Conservation (phyloP, 2,329 filamentous ascomycete genomes). For the Trichophyton simii region DNA sequence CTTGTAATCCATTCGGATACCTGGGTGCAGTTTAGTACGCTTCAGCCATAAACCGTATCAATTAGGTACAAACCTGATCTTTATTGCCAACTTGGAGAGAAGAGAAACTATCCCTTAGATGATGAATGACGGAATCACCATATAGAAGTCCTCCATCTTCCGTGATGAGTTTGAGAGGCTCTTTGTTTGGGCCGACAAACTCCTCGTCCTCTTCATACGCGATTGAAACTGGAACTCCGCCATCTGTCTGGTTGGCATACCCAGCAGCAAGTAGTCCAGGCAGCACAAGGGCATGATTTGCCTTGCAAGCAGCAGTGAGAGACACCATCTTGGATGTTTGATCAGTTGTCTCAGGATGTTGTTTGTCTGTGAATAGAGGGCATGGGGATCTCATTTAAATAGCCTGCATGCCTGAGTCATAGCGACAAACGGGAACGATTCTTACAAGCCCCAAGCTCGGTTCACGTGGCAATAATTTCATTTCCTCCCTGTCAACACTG, state of each 20-base stretch:
- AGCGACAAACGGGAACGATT: too few relatives aligned
- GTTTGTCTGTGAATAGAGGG: too few relatives aligned
- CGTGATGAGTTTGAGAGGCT: neutral
- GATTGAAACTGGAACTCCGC: neutral
- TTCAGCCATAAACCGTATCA: neutral
- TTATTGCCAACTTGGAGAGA: slow-evolving; percentile 24
- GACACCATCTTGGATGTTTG: neutral
- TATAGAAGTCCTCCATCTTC: neutral
- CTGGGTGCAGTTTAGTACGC: slow-evolving; percentile 8
- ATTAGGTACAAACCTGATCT: slow-evolving; percentile 17
- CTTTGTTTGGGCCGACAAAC: neutral
- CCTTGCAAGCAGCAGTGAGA: slow-evolving; percentile 28
- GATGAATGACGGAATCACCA: neutral
- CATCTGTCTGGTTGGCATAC: slow-evolving; percentile 22
- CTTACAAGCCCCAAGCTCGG: too few relatives aligned
- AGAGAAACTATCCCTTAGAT: neutral
- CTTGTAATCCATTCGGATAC: slow-evolving; percentile 40
- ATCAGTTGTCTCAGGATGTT: too few relatives aligned
- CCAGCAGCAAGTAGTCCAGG: slow-evolving; percentile 31
- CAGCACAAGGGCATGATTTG: slow-evolving; percentile 30
- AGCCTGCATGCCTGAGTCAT: too few relatives aligned
- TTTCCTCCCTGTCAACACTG: too few relatives aligned
- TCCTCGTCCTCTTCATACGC: neutral
- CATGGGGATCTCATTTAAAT: too few relatives aligned
- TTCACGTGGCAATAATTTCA: too few relatives aligned